A percentile compares a stretch with the other conserved stretches of the same genome.
These are phyloP conservation scores for Grifola frondosa DNA, from an alignment of 1,284 basidiomycete species.

Conservation along the genomic window DNA sequence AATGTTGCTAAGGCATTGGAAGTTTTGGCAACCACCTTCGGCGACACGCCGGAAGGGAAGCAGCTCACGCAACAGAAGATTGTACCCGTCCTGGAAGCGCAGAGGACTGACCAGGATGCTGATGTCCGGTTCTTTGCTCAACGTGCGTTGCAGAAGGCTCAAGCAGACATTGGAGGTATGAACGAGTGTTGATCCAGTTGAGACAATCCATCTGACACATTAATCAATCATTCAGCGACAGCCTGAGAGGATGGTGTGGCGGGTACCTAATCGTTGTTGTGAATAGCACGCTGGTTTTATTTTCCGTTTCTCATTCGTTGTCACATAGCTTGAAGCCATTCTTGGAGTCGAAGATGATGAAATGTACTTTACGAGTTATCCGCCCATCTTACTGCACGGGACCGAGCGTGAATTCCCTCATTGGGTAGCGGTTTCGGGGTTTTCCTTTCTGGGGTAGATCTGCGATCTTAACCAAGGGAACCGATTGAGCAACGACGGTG, in stretches of 20 bases:
- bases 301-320: conserved; percentile 7
- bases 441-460: too few relatives aligned
- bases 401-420: too few relatives aligned
- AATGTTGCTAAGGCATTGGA: conserved; percentile 97
- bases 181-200: too few relatives aligned
- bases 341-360: conserved; percentile 14
- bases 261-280: conserved; percentile 14
- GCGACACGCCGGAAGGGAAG: conserved; percentile 66
- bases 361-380: conserved; percentile 19
- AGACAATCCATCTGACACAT: too few relatives aligned
- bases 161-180: conserved; percentile 10
- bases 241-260: conserved; percentile 4
- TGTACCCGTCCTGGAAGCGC: conserved; percentile 80
- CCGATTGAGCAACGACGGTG: too few relatives aligned
- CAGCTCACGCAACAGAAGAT: conserved; percentile 76
- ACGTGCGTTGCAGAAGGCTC: conserved; percentile 64
- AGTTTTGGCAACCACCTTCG: conserved; percentile 77
- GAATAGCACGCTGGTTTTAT: conserved; percentile 6
- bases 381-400: too few relatives aligned
- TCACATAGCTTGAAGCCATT: conserved; percentile 7
- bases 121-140: conserved; percentile 90
- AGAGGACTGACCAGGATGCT: conserved; percentile 90
- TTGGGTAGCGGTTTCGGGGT: too few relatives aligned
- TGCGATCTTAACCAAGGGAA: too few relatives aligned
- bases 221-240: too few relatives aligned